Percentiles rank a stretch among this genome's conserved stretches.
Conservation (phyloP, 495 filamentous ascomycete species). For the Tuber calosporum region DNA sequence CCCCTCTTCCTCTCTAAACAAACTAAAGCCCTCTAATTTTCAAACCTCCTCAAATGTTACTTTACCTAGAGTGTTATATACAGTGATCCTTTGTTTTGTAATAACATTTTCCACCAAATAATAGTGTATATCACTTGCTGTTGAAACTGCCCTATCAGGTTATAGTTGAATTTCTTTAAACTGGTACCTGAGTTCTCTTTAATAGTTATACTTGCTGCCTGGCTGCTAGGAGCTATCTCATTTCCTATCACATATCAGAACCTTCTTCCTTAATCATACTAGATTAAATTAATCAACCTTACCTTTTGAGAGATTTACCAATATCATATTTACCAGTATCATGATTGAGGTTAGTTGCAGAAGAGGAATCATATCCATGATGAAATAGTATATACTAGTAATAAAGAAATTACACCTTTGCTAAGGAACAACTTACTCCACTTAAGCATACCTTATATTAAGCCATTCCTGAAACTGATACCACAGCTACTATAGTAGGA, state of each 20-base stretch:
- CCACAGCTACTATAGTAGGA: too few relatives aligned
- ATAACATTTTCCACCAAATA: background rate
- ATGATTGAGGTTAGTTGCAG: background rate
- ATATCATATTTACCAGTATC: background rate
- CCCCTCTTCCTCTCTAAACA: background rate
- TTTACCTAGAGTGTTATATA: too few relatives aligned
- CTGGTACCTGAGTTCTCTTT: background rate
- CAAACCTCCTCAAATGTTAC: too few relatives aligned
- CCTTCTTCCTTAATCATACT: background rate
- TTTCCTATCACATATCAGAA: background rate
- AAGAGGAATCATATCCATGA: background rate
- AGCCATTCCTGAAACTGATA: too few relatives aligned
- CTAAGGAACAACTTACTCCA: too few relatives aligned
- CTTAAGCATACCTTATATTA: too few relatives aligned
- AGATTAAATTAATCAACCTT: background rate
- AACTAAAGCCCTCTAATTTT: too few relatives aligned
- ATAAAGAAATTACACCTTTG: too few relatives aligned
- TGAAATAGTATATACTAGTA: background rate
- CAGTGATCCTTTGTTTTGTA: background rate
- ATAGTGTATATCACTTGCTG: constrained; percentile 1
- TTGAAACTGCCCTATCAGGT: background rate
- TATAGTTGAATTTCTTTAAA: background rate
- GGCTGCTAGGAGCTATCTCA: background rate
- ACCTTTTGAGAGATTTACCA: background rate
- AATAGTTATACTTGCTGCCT: constrained; percentile 6